Evolutionary conservation across 129 eudicot genomes (phyloP).

Genomic region (Centaurea solstitialis): DNA sequence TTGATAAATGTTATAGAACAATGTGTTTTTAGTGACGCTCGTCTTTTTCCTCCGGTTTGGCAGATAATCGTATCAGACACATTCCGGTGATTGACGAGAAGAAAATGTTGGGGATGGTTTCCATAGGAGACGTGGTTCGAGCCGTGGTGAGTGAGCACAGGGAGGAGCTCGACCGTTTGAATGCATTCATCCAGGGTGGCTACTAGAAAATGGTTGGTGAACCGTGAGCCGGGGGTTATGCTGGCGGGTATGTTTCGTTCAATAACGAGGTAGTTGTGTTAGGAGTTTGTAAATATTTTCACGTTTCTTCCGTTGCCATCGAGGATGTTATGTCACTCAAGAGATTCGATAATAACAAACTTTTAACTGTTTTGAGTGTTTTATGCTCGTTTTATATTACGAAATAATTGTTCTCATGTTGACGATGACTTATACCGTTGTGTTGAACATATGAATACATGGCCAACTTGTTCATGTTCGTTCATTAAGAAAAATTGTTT

Average conservation of each 20-base stretch:
- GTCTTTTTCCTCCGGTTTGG: conserved; percentile 1
- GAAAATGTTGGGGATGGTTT: conserved; percentile 96
- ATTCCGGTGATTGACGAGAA: conserved; percentile 85
- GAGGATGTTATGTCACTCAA: conserved; percentile 19
- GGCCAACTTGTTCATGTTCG: too few relatives aligned
- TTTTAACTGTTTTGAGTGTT: conserved; percentile 14
- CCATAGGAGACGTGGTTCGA: conserved; percentile 99
- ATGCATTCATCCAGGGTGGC: conserved; percentile 95
- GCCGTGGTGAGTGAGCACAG: conserved; percentile 98
- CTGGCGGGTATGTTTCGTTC: neutral
- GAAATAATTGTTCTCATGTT: neutral
- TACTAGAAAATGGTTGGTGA: conserved; percentile 63
- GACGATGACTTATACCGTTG: neutral
- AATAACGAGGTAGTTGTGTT: conserved; percentile 25
- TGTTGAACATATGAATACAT: too few relatives aligned
- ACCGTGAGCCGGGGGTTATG: conserved; percentile 2
- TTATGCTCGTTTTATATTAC: neutral
- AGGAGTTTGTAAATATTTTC: conserved; percentile 46
- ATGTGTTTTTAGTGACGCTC: neutral
- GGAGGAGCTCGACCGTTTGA: conserved; percentile 89
- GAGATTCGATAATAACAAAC: conserved; percentile 34
- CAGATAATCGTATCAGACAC: conserved; percentile 99
- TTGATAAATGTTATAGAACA: neutral
- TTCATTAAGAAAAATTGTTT: too few relatives aligned
- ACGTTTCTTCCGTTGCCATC: conserved; percentile 27